Evolutionary conservation across 352 stramenopile species (phyloP), one percentile per base, ranked within the genome.

Genomic region (Saprolegnia diclina): DNA sequence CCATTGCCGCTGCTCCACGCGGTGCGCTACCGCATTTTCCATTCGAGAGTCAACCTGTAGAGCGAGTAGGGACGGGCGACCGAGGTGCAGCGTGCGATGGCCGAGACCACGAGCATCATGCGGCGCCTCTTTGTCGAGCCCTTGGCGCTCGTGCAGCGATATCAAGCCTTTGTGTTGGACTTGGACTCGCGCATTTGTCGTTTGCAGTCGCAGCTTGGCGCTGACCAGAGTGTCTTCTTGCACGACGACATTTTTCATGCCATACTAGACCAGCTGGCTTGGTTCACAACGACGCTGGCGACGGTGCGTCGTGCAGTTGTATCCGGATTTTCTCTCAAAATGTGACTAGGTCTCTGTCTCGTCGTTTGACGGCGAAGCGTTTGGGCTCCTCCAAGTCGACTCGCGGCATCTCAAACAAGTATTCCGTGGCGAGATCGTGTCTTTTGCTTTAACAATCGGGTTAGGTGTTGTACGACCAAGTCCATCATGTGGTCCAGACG

Each of bases 371-470:
- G 37, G 18, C 13, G 45, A 57, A 38, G 13, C 16, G 5, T 69
- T 29, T 29, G 18, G 18, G 21, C 35, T 69, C 24, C 29, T 62
- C 9, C 42, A 69, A 42, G 44, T 69, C 21, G 22, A n/a, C 2
- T 24, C 63, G 22, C 13, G 16, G 9, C 18, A 61, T 26, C 37
- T 45, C 32, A 69, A 69, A 56, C 16, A 54, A 38, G 61, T 67
- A n/a, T n/a, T n/a, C n/a, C n/a, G n/a, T n/a, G n/a, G n/a, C n/a
- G n/a, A n/a, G n/a, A n/a, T n/a, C n/a, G n/a, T n/a, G n/a, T n/a
- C n/a, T n/a, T n/a, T n/a, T n/a, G n/a, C n/a, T n/a, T n/a, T n/a
- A n/a, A n/a, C n/a, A 54, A 54, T 54, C 2, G 46, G 13, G 4
- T 22, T 61, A 69, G 63, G 35, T 24, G 18, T 26, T 69, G 19